phyloP scores from a whole-genome alignment of 2,329 filamentous ascomycete species.

The Colletotrichum destructivum region DNA sequence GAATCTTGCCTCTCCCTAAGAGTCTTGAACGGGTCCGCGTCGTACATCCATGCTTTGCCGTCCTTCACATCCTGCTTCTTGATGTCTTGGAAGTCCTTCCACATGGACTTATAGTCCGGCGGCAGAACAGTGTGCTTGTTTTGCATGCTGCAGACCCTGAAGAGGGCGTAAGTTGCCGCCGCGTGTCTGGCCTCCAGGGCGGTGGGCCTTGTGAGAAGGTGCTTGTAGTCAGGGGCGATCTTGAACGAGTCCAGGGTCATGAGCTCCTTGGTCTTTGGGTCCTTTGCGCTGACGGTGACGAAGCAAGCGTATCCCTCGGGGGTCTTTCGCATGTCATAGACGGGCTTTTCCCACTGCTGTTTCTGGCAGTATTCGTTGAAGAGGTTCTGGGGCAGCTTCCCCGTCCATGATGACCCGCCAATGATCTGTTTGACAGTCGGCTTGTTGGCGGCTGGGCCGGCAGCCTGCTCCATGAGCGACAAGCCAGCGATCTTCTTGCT shows the following conservation, averaged over 20 bases:
- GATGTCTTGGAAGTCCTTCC: slow-evolving; percentile 90
- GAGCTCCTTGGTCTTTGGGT: slow-evolving; percentile 86
- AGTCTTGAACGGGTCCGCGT: slow-evolving; percentile 92
- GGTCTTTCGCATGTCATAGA: slow-evolving; percentile 86
- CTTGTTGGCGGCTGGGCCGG: slow-evolving; percentile 57
- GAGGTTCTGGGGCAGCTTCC: slow-evolving; percentile 94
- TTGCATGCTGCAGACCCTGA: slow-evolving; percentile 93
- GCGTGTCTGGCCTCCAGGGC: slow-evolving; percentile 94
- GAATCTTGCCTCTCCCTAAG: slow-evolving; percentile 85
- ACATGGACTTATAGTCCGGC: slow-evolving; percentile 88
- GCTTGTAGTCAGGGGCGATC: slow-evolving; percentile 81
- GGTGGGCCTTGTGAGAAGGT: slow-evolving; percentile 82
- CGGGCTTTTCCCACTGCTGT: slow-evolving; percentile 94
- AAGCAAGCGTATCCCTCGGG: slow-evolving; percentile 83
- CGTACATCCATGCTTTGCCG: slow-evolving; percentile 90
- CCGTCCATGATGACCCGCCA: slow-evolving; percentile 96
- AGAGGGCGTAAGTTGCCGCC: slow-evolving; percentile 91
- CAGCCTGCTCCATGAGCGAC: slow-evolving; percentile 51
- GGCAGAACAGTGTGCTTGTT: slow-evolving; percentile 96
- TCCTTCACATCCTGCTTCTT: slow-evolving; percentile 86
- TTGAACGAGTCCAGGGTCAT: slow-evolving; percentile 85
- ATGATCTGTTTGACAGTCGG: slow-evolving; percentile 85
- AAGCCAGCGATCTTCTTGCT: slow-evolving; percentile 57
- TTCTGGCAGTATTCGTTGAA: slow-evolving; percentile 96
- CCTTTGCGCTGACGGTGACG: slow-evolving; percentile 82